Percentiles rank a stretch among this genome's conserved stretches.
These are phyloP conservation scores for Sarcodon aspratus DNA, from an alignment of 768 basidiomycete genomes.

Conservation along the genomic window DNA sequence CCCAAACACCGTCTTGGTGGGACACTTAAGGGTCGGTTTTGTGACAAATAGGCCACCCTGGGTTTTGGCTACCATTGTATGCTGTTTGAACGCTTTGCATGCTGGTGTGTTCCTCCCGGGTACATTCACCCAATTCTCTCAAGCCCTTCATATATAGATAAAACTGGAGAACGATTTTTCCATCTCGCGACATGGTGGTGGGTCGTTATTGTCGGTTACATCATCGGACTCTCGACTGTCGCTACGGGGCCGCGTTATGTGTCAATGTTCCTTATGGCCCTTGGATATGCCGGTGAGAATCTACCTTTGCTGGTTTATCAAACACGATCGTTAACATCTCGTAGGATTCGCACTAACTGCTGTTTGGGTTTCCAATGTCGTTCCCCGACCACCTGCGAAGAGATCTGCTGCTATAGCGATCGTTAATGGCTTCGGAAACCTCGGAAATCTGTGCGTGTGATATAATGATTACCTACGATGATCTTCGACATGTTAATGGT, in stretches of 20 bases:
- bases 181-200: slow-evolving; percentile 48
- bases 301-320: too few species aligned
- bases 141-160: slow-evolving; percentile 22
- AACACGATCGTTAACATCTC: too few species aligned
- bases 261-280: slow-evolving; percentile 53
- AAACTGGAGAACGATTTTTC: slow-evolving; percentile 55
- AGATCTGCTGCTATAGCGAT: slow-evolving; percentile 47
- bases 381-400: slow-evolving; percentile 51
- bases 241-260: slow-evolving; percentile 42
- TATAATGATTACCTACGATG: too few species aligned
- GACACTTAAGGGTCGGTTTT: not conserved
- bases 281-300: slow-evolving; percentile 32
- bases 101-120: slow-evolving; percentile 22
- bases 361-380: slow-evolving; percentile 52
- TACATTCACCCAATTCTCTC: not conserved
- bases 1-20: not conserved
- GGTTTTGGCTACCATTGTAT: slow-evolving; percentile 41
- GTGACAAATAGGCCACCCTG: slow-evolving; percentile 40
- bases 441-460: slow-evolving; percentile 41
- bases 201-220: slow-evolving; percentile 48
- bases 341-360: slow-evolving; percentile 31
- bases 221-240: slow-evolving; percentile 46
- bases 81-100: slow-evolving; percentile 42
- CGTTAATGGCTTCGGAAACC: slow-evolving; percentile 46
- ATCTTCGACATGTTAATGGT: not conserved